Conservation (phyloP, 345 rosid genomes). For the Sisymbrium irio region DNA sequence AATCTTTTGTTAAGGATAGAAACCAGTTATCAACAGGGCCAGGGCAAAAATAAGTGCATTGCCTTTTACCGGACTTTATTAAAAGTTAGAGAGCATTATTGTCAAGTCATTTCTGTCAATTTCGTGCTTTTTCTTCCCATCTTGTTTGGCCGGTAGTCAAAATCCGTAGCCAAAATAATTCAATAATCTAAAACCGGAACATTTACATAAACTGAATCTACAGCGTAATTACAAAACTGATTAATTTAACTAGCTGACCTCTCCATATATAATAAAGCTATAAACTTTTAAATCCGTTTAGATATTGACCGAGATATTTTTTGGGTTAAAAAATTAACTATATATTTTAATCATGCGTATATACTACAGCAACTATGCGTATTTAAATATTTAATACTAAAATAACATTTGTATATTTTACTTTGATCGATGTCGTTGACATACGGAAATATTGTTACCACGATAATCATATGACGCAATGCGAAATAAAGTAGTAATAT, state of each 20-base stretch:
- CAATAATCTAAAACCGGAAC: background rate
- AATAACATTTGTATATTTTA: background rate
- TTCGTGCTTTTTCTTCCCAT: conserved; percentile 22
- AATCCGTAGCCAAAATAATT: background rate
- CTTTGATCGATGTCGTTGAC: conserved; percentile 15
- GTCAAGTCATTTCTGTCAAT: conserved; percentile 30
- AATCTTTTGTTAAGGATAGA: background rate
- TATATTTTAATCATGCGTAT: background rate
- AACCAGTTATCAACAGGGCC: background rate
- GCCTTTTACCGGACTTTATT: conserved; percentile 2
- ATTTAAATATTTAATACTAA: background rate
- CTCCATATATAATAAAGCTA: background rate
- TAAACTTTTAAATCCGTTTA: background rate
- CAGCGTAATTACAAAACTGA: background rate
- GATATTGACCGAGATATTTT: background rate
- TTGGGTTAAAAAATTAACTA: background rate
- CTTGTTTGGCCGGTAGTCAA: conserved; percentile 11
- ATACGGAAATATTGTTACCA: conserved; percentile 9
- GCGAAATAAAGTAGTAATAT: conserved; percentile 11
- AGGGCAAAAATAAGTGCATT: background rate
- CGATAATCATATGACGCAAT: conserved; percentile 28
- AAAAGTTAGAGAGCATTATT: conserved; percentile 17
- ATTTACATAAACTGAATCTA: background rate
- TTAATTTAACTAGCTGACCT: background rate
- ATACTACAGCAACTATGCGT: conserved; percentile 6